These are phyloP conservation scores for Massarina eburnea DNA, from an alignment of 2,329 filamentous ascomycete species.

Conservation along the genomic window DNA sequence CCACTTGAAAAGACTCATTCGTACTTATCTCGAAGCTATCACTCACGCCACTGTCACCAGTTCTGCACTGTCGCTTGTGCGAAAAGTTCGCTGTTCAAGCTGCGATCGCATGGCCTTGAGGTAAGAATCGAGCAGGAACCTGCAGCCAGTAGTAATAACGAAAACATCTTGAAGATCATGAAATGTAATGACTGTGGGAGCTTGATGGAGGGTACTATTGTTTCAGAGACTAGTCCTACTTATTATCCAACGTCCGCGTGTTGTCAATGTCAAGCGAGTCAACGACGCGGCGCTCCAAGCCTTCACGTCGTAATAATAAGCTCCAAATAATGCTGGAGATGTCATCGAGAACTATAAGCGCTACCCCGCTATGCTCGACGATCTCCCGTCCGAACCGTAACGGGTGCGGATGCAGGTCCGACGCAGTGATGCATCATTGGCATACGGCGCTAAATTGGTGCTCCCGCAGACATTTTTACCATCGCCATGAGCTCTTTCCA, in stretches of 20 bases:
- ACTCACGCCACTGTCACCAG: conserved; percentile 52
- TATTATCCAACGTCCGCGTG: no score
- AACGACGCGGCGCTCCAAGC: no score
- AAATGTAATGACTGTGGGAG: conserved; percentile 47
- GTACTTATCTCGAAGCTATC: conserved; percentile 57
- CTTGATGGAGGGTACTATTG: not conserved
- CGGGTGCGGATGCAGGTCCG: not conserved
- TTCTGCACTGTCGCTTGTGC: conserved; percentile 48
- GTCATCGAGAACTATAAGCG: conserved; percentile 6
- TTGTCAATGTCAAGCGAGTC: no score
- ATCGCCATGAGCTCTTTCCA: no score
- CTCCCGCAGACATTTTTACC: no score
- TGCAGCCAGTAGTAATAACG: conserved; percentile 48
- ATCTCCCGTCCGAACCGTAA: not conserved
- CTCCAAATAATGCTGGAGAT: no score
- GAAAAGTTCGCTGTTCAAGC: conserved; percentile 45
- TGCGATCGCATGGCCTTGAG: conserved; percentile 43
- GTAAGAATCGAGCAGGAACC: conserved; percentile 52
- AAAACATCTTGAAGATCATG: conserved; percentile 52
- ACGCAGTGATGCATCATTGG: not conserved
- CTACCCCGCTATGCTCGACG: conserved; percentile 16
- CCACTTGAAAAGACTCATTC: conserved; percentile 53
- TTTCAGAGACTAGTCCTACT: conserved; percentile 12
- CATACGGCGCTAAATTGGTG: no score
- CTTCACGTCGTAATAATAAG: no score